A percentile compares a stretch with the other conserved stretches of the same genome.
Conservation (phyloP, 495 filamentous ascomycete species). For the Penicillium arizonense region DNA sequence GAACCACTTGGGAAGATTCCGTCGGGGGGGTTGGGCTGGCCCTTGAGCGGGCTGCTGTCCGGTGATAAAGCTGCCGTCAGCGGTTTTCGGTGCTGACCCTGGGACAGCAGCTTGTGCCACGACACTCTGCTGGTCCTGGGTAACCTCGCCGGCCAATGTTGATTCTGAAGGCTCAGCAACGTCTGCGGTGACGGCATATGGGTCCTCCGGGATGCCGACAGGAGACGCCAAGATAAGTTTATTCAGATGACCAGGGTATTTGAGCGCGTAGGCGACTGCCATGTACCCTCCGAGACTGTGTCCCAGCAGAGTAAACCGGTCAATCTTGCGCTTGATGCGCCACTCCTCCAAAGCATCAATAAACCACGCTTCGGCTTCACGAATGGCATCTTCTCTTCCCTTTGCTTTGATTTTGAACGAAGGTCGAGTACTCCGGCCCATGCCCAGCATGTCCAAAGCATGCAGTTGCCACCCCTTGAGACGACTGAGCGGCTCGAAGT, state of each 20-base stretch:
- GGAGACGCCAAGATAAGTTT: slow-evolving; percentile 94
- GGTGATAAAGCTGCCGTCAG: slow-evolving; percentile 61
- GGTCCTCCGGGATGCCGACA: slow-evolving; percentile 93
- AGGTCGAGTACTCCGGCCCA: slow-evolving; percentile 87
- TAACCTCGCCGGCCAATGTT: slow-evolving; percentile 68
- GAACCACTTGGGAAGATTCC: slow-evolving; percentile 78
- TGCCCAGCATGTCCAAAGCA: slow-evolving; percentile 88
- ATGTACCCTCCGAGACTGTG: slow-evolving; percentile 95
- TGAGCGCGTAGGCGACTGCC: slow-evolving; percentile 89
- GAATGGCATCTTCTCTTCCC: slow-evolving; percentile 75
- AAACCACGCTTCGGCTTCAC: slow-evolving; percentile 93
- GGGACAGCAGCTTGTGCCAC: slow-evolving; percentile 26
- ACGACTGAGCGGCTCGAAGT: slow-evolving; percentile 83
- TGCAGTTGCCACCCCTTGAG: slow-evolving; percentile 83
- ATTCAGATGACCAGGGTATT: slow-evolving; percentile 90
- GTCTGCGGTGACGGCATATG: slow-evolving; percentile 78
- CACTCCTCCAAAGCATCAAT: slow-evolving; percentile 96
- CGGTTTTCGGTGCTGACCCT: slow-evolving; percentile 37
- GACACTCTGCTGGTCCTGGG: slow-evolving; percentile 66
- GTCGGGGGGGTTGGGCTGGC: slow-evolving; percentile 45
- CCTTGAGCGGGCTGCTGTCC: slow-evolving; percentile 28
- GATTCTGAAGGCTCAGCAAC: slow-evolving; percentile 75
- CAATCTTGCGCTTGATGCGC: slow-evolving; percentile 82
- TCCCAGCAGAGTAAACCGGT: slow-evolving; percentile 88
- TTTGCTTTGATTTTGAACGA: slow-evolving; percentile 81